Evolutionary conservation across 768 basidiomycete genomes (phyloP).

Genomic region (Leccinum ochraceum): DNA sequence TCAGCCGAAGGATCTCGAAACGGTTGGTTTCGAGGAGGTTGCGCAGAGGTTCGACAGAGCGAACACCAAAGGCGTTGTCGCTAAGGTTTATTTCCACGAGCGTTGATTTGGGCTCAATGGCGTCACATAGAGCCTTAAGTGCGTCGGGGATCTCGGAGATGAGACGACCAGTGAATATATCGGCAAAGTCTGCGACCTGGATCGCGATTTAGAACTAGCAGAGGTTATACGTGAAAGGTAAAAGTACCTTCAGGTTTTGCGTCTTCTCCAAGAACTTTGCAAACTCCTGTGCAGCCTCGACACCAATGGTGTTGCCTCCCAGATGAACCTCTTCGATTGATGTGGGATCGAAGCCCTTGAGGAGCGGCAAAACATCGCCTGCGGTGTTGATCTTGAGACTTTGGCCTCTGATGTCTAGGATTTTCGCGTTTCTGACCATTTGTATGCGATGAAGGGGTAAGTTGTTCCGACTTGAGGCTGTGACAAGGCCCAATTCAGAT

Average conservation of each 20-base stretch:
- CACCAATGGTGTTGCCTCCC: slow-evolving; percentile 92
- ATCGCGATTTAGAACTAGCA: slow-evolving; percentile 9
- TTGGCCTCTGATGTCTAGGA: slow-evolving; percentile 32
- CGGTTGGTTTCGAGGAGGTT: slow-evolving; percentile 84
- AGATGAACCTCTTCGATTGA: slow-evolving; percentile 86
- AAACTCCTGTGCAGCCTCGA: slow-evolving; percentile 84
- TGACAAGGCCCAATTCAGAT: neutral
- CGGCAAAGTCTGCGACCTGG: slow-evolving; percentile 92
- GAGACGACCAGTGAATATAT: slow-evolving; percentile 96
- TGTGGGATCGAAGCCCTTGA: slow-evolving; percentile 63
- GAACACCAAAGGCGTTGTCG: slow-evolving; percentile 96
- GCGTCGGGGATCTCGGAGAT: slow-evolving; percentile 94
- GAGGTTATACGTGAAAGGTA: neutral
- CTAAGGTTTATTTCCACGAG: slow-evolving; percentile 88
- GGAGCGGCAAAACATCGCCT: slow-evolving; percentile 72
- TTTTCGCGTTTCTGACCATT: slow-evolving; percentile 22
- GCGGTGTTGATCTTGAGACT: slow-evolving; percentile 75
- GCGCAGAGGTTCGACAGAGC: slow-evolving; percentile 92
- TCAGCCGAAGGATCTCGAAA: slow-evolving; percentile 79
- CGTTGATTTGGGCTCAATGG: slow-evolving; percentile 76
- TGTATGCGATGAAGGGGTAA: neutral
- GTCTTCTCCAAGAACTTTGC: slow-evolving; percentile 77
- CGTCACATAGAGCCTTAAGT: slow-evolving; percentile 84
- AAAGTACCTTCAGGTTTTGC: slow-evolving; percentile 61
- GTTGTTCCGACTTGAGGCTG: neutral